A percentile compares a stretch with the other conserved stretches of the same genome.
phyloP scores from a whole-genome alignment of 192 early-diverging fungal species.

The Podila minutissima region DNA sequence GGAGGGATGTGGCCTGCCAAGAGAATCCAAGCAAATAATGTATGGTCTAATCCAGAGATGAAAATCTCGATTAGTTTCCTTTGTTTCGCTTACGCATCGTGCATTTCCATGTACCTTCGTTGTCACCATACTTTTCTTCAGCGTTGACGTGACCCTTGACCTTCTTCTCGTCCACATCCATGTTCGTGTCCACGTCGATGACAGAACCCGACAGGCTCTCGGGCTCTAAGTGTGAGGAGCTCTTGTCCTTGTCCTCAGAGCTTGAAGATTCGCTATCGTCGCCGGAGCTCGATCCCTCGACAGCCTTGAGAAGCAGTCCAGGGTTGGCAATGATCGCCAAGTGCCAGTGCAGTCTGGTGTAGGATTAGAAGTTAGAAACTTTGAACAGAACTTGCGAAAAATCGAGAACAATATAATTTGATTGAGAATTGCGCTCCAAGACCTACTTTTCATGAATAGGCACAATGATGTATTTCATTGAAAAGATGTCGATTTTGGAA shows the following conservation, averaged over 20 bases:
- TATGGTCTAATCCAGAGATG: conserved; percentile 9
- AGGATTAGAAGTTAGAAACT: background rate
- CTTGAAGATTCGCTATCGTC: background rate
- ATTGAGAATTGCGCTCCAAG: no score
- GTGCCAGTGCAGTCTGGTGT: conserved; percentile 83
- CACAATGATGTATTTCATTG: conserved; percentile 79
- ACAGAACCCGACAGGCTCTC: background rate
- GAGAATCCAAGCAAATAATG: conserved; percentile 38
- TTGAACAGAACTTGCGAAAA: background rate
- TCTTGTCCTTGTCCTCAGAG: background rate
- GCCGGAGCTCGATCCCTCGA: background rate
- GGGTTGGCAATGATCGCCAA: conserved; percentile 83
- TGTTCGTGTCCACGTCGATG: background rate
- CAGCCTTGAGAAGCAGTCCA: conserved; percentile 48
- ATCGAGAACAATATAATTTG: no score
- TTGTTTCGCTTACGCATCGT: background rate
- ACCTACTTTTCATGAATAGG: conserved; percentile 89
- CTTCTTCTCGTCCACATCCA: conserved; percentile 16
- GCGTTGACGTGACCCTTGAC: background rate
- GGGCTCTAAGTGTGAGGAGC: background rate
- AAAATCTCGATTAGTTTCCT: background rate
- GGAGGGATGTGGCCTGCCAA: conserved; percentile 14
- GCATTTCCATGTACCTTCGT: background rate
- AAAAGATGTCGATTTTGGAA: conserved; percentile 77
- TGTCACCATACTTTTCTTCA: conserved; percentile 17